A percentile compares a stretch with the other conserved stretches of the same genome.
Conservation (phyloP, 306 rosid genomes). For the cucumber (Cucumis sativus) region DNA sequence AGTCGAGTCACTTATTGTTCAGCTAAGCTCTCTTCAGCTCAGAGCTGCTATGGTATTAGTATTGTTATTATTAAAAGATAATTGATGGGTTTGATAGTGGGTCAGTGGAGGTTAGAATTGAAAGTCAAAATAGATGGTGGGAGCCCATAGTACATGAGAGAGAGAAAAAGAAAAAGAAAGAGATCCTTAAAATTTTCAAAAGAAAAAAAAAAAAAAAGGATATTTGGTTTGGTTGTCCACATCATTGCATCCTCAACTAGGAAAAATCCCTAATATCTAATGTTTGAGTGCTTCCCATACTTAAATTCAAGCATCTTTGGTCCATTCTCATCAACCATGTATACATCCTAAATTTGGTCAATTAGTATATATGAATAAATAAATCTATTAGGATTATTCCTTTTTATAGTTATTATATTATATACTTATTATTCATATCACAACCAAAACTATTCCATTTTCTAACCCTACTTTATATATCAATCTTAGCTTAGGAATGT, state of each 20-base stretch:
- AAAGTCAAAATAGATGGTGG: slow-evolving; percentile 1
- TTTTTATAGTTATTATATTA: background rate
- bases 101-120: slow-evolving; percentile 5
- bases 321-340: background rate
- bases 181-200: slow-evolving; percentile 4
- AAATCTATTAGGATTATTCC: background rate
- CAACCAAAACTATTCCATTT: background rate
- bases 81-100: background rate
- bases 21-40: too few relatives aligned
- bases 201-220: background rate
- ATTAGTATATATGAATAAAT: background rate
- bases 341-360: background rate
- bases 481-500: background rate
- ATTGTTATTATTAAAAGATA: background rate
- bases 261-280: background rate
- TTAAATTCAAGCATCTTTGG: background rate
- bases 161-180: background rate
- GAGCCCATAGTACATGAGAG: background rate
- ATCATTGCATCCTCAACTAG: background rate
- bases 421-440: background rate
- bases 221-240: background rate
- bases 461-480: background rate
- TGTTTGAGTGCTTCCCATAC: background rate
- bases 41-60: too few relatives aligned
- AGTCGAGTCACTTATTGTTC: too few relatives aligned